Percentiles rank a stretch among this genome's conserved stretches.
phyloP scores from a whole-genome alignment of 2,329 filamentous ascomycete genomes.

The Alternaria arbusti region DNA sequence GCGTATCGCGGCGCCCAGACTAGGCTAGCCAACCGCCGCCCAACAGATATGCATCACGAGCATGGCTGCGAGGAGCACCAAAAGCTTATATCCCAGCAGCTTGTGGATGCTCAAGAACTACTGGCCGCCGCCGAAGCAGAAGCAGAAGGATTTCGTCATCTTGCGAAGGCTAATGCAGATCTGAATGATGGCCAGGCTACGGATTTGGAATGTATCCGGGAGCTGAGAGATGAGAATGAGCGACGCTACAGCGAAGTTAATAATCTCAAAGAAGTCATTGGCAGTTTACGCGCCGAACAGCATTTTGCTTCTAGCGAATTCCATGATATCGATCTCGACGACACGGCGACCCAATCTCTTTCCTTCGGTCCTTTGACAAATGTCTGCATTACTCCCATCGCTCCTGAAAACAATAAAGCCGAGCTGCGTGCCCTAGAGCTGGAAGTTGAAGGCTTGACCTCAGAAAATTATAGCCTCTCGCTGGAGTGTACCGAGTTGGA shows the following conservation, averaged over 20 bases:
- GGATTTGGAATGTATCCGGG: background rate
- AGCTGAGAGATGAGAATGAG: background rate
- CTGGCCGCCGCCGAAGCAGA: slow-evolving; percentile 3
- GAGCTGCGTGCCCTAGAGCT: background rate
- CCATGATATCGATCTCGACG: background rate
- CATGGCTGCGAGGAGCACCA: background rate
- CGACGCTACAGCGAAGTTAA: background rate
- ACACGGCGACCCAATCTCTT: background rate
- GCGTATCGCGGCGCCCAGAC: background rate
- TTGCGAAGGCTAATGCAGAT: background rate
- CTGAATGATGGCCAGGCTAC: background rate
- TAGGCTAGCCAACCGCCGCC: background rate
- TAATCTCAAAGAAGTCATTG: background rate
- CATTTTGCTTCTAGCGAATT: background rate
- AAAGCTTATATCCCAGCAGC: background rate
- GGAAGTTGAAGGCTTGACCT: background rate
- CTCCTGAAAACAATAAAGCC: background rate
- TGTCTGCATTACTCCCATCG: background rate
- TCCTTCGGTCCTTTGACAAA: background rate
- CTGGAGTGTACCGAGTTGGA: background rate
- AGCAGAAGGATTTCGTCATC: background rate
- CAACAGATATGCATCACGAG: background rate
- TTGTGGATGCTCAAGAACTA: background rate
- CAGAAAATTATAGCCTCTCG: background rate
- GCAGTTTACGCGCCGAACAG: background rate